Evolutionary conservation across 306 rosid genomes (phyloP).

Genomic region (Lithocarpus polystachyus): DNA sequence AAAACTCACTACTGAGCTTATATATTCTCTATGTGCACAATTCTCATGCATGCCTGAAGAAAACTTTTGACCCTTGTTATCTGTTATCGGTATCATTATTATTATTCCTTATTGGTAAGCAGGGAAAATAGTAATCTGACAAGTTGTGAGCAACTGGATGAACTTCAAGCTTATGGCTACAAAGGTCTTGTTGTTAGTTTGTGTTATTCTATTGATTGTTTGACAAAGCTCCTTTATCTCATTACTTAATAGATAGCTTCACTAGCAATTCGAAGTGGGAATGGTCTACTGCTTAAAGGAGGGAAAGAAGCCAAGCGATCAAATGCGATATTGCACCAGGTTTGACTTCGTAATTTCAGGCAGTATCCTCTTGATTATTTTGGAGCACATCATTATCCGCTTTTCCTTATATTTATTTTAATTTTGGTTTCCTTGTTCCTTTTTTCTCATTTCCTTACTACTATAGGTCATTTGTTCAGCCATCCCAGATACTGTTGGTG

Average conservation of each 20-base stretch:
- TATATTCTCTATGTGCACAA: not conserved
- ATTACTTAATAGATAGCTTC: slow-evolving; percentile 69
- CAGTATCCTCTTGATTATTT: slow-evolving; percentile 8
- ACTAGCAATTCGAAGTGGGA: slow-evolving; percentile 86
- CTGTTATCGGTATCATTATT: not conserved
- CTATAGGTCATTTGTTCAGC: slow-evolving; percentile 72
- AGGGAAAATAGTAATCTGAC: not conserved
- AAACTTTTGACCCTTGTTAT: not conserved
- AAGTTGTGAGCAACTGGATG: not conserved
- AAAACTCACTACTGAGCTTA: not conserved
- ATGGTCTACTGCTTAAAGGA: slow-evolving; percentile 91
- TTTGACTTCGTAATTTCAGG: slow-evolving; percentile 26
- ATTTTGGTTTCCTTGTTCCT: not conserved
- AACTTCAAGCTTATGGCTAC: not conserved
- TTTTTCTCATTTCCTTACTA: slow-evolving; percentile 16
- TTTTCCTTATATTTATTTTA: not conserved
- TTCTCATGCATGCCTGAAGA: not conserved
- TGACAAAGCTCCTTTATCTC: slow-evolving; percentile 5
- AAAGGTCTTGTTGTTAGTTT: not conserved
- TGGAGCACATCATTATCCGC: not conserved
- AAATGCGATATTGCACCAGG: slow-evolving; percentile 80
- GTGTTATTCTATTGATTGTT: slow-evolving; percentile 6
- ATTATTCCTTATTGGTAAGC: not conserved
- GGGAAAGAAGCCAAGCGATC: slow-evolving; percentile 88
- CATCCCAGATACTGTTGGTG: slow-evolving; percentile 63